Evolutionary conservation across 1,284 basidiomycete species (phyloP), one percentile per base, ranked within the genome.

Genomic region (Rhodotorula sp.): DNA sequence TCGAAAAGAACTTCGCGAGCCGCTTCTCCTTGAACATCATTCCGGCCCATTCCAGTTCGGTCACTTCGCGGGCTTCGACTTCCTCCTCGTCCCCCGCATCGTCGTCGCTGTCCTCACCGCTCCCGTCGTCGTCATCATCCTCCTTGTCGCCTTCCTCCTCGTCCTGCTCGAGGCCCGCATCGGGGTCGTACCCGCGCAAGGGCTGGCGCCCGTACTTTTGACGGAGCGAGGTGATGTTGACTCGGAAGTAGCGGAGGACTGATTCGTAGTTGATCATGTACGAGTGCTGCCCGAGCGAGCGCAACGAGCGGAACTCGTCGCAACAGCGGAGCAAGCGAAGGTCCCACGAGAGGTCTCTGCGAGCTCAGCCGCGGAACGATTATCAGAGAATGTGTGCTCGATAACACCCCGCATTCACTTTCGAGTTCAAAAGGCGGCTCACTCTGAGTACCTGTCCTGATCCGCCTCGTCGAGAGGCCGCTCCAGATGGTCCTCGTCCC

Each of bases 301-400:
- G 48, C n/a, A 64, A 48, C 18, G 30, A 29, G 37, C 66, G 57
- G 44, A 54, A 64, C 59, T 68, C 66, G 56, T 66, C 70, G 51
- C 64, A 44, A 22, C 53, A 46, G 8, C 66, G 60, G 4, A 71
- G 57, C 20, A 68, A 44, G n/a, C 66, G 53, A 10, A 54, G 63
- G n/a, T 60, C 66, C 46, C 49, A 68, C 1, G 66, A 62, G 1
- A 68, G 60, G 5, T 26, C 30, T 0, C 70, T 71, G 58, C 3
- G 8, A 15, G 6, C 4, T 3, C 0, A 6, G 6, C 14, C 20
- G 12, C 18, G 48, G 7, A 3, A 26, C 15, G n/a, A n/a, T n/a
- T 44, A 6, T 57, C 44, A 55, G 53, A 8, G 14, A 22, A 42
- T 12, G 10, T 14, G 10, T 26, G 26, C 17, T n/a, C 26, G 54